phyloP scores from a whole-genome alignment of 331 rosid species.

The Telfairia occidentalis region DNA sequence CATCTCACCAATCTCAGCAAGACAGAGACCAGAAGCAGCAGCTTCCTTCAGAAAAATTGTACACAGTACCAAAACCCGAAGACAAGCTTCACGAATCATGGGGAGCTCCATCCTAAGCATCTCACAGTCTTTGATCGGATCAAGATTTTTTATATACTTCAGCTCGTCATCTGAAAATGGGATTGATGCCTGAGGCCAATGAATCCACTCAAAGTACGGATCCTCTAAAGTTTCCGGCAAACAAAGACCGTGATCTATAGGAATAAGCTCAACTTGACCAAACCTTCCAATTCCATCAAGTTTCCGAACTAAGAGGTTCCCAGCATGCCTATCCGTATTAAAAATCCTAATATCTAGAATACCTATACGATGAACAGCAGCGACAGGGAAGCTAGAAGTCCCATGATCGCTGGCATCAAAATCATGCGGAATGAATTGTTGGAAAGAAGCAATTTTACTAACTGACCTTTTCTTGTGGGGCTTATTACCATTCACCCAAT shows the following conservation, averaged over 20 bases:
- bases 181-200: slow-evolving; percentile 98
- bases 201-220: slow-evolving; percentile 98
- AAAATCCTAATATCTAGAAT: slow-evolving; percentile 91
- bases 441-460: slow-evolving; percentile 92
- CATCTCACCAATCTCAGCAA: slow-evolving; percentile 96
- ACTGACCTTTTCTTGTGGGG: slow-evolving; percentile 53
- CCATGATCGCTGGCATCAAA: slow-evolving; percentile 99
- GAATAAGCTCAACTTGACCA: slow-evolving; percentile 89
- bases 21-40: slow-evolving; percentile 69
- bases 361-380: slow-evolving; percentile 91
- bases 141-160: slow-evolving; percentile 51
- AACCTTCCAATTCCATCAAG: slow-evolving; percentile 65
- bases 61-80: slow-evolving; percentile 79
- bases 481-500: slow-evolving; percentile 65
- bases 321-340: slow-evolving; percentile 97
- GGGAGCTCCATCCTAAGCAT: slow-evolving; percentile 82
- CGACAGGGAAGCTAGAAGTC: slow-evolving; percentile 85
- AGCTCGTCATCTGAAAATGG: slow-evolving; percentile 93
- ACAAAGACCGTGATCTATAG: slow-evolving; percentile 97
- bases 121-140: slow-evolving; percentile 50
- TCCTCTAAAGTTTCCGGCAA: slow-evolving; percentile 89
- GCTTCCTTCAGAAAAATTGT: slow-evolving; percentile 84
- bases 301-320: slow-evolving; percentile 82
- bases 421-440: slow-evolving; percentile 85
- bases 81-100: slow-evolving; percentile 92